A percentile compares a stretch with the other conserved stretches of the same genome.
phyloP scores from a whole-genome alignment of 257 asterid genomes.

The Sherardia arvensis region DNA sequence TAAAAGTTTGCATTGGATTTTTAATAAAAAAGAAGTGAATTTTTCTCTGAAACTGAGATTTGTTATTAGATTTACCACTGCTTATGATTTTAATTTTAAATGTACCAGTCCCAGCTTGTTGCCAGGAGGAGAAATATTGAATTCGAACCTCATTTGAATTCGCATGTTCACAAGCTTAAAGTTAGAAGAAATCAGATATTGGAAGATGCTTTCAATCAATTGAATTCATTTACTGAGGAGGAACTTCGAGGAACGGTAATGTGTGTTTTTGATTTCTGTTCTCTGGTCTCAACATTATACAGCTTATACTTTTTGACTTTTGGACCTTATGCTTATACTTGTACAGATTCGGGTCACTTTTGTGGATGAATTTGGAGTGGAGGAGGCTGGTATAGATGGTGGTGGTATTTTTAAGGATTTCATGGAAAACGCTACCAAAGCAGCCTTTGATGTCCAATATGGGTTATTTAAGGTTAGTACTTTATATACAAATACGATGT shows the following conservation, averaged over 20 bases:
- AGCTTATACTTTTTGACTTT: background rate
- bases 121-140: slow-evolving; percentile 50
- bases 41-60: background rate
- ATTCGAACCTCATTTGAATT: slow-evolving; percentile 39
- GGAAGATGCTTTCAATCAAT: slow-evolving; percentile 86
- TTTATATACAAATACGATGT: background rate
- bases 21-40: background rate
- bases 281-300: background rate
- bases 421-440: slow-evolving; percentile 86
- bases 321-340: background rate
- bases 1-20: background rate
- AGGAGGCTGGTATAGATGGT: slow-evolving; percentile 99
- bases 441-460: slow-evolving; percentile 93
- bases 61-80: background rate
- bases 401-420: slow-evolving; percentile 99
- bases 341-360: slow-evolving; percentile 81
- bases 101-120: slow-evolving; percentile 69
- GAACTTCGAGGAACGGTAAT: slow-evolving; percentile 83
- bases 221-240: slow-evolving; percentile 70
- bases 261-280: slow-evolving; percentile 6
- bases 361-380: slow-evolving; percentile 90
- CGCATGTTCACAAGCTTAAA: slow-evolving; percentile 63
- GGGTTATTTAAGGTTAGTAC: slow-evolving; percentile 91
- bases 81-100: slow-evolving; percentile 1
- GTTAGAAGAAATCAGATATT: slow-evolving; percentile 79